Base-by-base conservation (phyloP, 495 filamentous ascomycete species). In the Aspergillus saccharolyticus region DNA sequence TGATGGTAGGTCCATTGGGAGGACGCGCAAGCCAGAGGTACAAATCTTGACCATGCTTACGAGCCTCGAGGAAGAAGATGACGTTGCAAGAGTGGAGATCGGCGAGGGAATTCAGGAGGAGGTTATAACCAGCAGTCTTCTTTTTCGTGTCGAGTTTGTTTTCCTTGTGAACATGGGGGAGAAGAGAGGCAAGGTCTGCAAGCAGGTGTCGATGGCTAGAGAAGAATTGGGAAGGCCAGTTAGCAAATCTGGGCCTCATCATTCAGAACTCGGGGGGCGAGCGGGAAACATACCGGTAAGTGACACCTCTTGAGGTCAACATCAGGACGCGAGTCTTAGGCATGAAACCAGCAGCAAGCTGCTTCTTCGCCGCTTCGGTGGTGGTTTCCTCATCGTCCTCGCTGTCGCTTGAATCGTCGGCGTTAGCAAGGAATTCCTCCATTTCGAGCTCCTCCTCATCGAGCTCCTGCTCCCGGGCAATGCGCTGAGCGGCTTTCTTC, bases 21-120 rank as follows among this genome's bases (percentile, higher is more conserved):
- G 91, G 87, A 66, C 95, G 95, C 72, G 88, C 83, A 67, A 97
- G 81, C 93, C 93, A 96, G 45, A 93, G 80, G 70, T 96, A 98
- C 33, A 95, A 75, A 79, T 97, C 94, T 70, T 95, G 87, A 42
- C 89, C 90, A 42, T 72, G 74, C 74, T 97, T 98, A 59, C 91
- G 79, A 53, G 91, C 94, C 76, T 98, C 94, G 70, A 97, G 94
- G 75, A 96, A 99, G 59, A 96, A 80, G 52, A 97, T 85, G 72
- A 97, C 94, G 75, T 99, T 99, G 84, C 93, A 97, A 63, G 96
- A 97, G 80, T 97, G 96, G 18, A 99, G 83, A 63, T 99, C 93
- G 42, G 94, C 94, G 16, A 97, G 85, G 70, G 96, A 93, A 76
- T 97, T 97, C 8, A 99, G 83, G 65, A 96, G 85, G 71, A 89